Conservation (phyloP, 2,329 filamentous ascomycete genomes). For the Torrubiellomyces zombiae region DNA sequence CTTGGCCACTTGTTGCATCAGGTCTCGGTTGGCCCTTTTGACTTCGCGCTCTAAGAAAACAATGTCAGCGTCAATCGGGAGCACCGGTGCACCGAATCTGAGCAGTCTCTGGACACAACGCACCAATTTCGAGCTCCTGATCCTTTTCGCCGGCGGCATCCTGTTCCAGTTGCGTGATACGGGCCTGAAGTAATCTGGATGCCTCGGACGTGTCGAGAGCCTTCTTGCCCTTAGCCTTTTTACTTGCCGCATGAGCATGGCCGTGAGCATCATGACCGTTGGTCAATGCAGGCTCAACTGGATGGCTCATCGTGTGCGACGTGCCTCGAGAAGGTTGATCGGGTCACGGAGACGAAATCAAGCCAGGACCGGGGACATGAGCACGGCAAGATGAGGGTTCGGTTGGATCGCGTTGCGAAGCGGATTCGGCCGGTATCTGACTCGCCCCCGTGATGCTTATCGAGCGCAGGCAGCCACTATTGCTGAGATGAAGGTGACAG, state of each 20-base stretch:
- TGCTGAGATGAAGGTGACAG: no score
- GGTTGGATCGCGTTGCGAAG: no score
- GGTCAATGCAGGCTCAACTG: conserved; percentile 22
- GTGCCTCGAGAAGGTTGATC: conserved; percentile 5
- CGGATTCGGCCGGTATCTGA: no score
- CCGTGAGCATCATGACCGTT: conserved; percentile 24
- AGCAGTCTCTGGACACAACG: conserved; percentile 1
- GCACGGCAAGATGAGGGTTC: no score
- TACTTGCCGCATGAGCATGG: conserved; percentile 32
- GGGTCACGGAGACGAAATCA: conserved; percentile 5
- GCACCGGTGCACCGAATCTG: not conserved
- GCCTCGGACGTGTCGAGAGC: conserved; percentile 72
- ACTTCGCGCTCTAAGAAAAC: conserved; percentile 62
- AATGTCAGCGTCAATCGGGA: conserved; percentile 2
- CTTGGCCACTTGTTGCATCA: conserved; percentile 75
- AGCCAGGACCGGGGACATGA: no score
- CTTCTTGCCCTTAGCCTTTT: conserved; percentile 79
- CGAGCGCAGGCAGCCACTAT: no score
- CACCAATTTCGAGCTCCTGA: conserved; percentile 89
- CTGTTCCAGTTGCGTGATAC: conserved; percentile 88
- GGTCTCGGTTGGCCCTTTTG: conserved; percentile 80
- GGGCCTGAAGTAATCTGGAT: conserved; percentile 76
- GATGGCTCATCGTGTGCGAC: conserved; percentile 20
- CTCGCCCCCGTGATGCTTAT: no score
- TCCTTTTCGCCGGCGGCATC: conserved; percentile 89